phyloP scores from a whole-genome alignment of 2,329 filamentous ascomycete species.

The Blastomyces emzantsi region DNA sequence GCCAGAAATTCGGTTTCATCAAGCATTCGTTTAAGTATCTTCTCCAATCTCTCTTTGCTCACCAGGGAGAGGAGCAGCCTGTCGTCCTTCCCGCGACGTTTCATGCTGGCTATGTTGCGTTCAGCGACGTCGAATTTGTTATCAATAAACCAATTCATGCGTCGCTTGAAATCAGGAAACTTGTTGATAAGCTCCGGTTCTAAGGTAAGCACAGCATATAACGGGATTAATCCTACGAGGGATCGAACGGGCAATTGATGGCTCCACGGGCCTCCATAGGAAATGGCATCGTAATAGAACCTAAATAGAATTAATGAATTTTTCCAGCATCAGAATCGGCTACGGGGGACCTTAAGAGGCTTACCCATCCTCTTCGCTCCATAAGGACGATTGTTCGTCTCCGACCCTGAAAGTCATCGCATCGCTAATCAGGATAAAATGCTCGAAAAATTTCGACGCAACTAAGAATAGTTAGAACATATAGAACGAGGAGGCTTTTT shows the following conservation, averaged over 20 bases:
- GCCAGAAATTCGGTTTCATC: conserved; percentile 91
- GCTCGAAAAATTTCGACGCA: conserved; percentile 97
- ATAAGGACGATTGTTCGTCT: conserved; percentile 70
- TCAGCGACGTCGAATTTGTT: conserved; percentile 80
- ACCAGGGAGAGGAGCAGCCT: conserved; percentile 81
- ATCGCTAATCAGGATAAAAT: conserved; percentile 96
- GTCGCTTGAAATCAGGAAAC: conserved; percentile 85
- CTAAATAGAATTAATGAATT: conserved; percentile 27
- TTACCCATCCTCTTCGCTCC: conserved; percentile 81
- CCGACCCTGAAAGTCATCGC: conserved; percentile 80
- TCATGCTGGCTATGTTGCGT: conserved; percentile 90
- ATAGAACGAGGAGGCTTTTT: not conserved
- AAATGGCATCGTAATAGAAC: conserved; percentile 98
- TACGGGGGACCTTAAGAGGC: conserved; percentile 1
- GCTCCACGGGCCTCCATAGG: conserved; percentile 86
- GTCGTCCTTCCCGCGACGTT: conserved; percentile 80
- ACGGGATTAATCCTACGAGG: conserved; percentile 83
- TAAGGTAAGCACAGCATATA: conserved; percentile 84
- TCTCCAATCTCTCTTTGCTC: conserved; percentile 82
- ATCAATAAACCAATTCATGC: conserved; percentile 88
- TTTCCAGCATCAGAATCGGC: not conserved
- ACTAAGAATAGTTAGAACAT: conserved; percentile 37
- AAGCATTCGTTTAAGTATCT: conserved; percentile 84
- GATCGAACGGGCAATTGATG: conserved; percentile 89
- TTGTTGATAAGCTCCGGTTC: conserved; percentile 91